Base-by-base conservation (phyloP, 345 rosid species). In the Bruguiera sexangula region DNA sequence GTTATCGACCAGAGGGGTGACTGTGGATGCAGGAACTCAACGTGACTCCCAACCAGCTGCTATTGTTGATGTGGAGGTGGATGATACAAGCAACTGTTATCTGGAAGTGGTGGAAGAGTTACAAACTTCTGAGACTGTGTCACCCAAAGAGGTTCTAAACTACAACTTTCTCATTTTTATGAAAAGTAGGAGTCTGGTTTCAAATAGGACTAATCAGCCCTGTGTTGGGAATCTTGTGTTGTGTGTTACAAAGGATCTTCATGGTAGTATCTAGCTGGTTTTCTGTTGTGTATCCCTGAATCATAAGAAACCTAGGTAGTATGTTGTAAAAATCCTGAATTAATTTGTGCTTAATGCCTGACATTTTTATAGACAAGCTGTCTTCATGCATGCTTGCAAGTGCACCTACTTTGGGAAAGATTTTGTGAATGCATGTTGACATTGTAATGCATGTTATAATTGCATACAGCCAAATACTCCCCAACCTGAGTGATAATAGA, bases 41-140 rank as follows among this genome's bases (percentile, higher is more conserved):
- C 66, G 52, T 65, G 75, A 13, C 22, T 15, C 62, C 50, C 50
- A 43, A 11, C 63, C 24, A 60, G 27, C 71, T 72, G 26, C 22
- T 21, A 18, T 70, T 46, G 58, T 69, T 63, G 50, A 43, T 11
- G 52, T 60, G 62, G 61, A 63, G 69, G 65, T 54, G 57, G 64
- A 2, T 57, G 73, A 72, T 51, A 54, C 63, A 18, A 62, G 32
- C 65, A 61, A 74, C 27, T 57, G 69, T 27, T 64, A 71, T 54
- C 27, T 65, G 50, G 72, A 71, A 70, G 75, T 27, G 36, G 74
- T 58, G 60, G 63, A 60, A 55, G 61, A 19, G 43, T 16, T 60
- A 52, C 27, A 60, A n/a, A 31, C 26, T 34, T 59, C 54, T 36
- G 67, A 37, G 46, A 65, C 22, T 10, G 72, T 34, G 27, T 55